Percentiles rank a stretch among this genome's conserved stretches.
phyloP scores from a whole-genome alignment of 2,329 filamentous ascomycete genomes.

The Domatiomyces globalis region DNA sequence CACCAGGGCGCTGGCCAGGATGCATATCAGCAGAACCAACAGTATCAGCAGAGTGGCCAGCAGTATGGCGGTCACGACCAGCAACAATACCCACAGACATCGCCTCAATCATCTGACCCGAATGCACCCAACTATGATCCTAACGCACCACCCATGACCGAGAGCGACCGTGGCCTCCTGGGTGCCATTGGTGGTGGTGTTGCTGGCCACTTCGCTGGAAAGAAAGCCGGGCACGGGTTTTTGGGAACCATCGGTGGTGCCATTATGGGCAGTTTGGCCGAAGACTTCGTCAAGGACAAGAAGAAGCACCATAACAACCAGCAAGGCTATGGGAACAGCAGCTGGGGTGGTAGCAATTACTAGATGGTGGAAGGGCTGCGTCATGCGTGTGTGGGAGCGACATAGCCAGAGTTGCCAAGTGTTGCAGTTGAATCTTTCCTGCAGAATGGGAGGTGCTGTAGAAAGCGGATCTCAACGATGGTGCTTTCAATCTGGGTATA shows the following conservation, averaged over 20 bases:
- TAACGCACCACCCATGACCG: slow-evolving; percentile 28
- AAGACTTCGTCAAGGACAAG: slow-evolving; percentile 39
- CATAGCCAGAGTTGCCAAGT: neutral
- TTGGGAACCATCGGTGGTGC: slow-evolving; percentile 45
- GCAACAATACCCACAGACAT: slow-evolving; percentile 9
- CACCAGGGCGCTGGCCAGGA: slow-evolving; percentile 12
- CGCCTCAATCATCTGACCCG: slow-evolving; percentile 12
- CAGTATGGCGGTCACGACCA: slow-evolving; percentile 3
- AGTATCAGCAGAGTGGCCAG: slow-evolving; percentile 4
- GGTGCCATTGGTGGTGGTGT: slow-evolving; percentile 44
- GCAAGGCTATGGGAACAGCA: slow-evolving; percentile 8
- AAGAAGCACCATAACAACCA: slow-evolving; percentile 25
- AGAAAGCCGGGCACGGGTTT: slow-evolving; percentile 42
- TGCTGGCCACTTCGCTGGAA: slow-evolving; percentile 43
- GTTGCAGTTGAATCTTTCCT: too few relatives aligned
- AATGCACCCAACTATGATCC: slow-evolving; percentile 25
- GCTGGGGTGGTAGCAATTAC: slow-evolving; percentile 15
- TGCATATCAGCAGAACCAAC: slow-evolving; percentile 3
- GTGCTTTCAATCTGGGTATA: too few relatives aligned
- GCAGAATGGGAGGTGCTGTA: too few relatives aligned
- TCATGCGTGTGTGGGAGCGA: too few relatives aligned
- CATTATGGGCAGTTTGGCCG: slow-evolving; percentile 40
- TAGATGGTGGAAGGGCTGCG: neutral
- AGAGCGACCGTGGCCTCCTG: slow-evolving; percentile 44
- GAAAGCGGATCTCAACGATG: too few relatives aligned